Evolutionary conservation across 2,329 filamentous ascomycete genomes (phyloP).

Genomic region (Trichoderma simmonsii): DNA sequence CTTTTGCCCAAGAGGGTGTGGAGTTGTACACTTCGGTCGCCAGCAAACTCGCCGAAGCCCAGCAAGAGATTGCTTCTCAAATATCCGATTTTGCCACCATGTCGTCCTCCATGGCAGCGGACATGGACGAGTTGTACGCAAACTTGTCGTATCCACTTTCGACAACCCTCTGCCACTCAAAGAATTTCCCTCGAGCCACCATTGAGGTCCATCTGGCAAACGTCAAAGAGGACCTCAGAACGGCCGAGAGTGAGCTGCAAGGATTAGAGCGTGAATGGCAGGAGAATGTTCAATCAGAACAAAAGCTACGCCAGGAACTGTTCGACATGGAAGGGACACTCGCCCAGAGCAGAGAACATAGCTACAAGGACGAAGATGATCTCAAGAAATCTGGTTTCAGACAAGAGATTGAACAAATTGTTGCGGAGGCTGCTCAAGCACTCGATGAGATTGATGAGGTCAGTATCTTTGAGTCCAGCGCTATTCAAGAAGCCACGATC

Average conservation of each 20-base stretch:
- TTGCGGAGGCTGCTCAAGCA: slow-evolving; percentile 21
- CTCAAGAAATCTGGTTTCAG: slow-evolving; percentile 19
- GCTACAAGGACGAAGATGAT: background rate
- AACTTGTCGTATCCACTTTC: slow-evolving; percentile 34
- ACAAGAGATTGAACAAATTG: slow-evolving; percentile 26
- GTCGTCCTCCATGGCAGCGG: slow-evolving; percentile 20
- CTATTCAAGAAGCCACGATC: background rate
- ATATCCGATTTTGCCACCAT: slow-evolving; percentile 24
- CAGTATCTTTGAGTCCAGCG: background rate
- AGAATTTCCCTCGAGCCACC: slow-evolving; percentile 25
- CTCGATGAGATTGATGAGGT: slow-evolving; percentile 32
- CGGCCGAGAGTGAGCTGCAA: slow-evolving; percentile 25
- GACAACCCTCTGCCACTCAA: slow-evolving; percentile 31
- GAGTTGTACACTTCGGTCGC: slow-evolving; percentile 24
- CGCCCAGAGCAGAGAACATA: background rate
- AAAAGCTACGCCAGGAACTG: background rate
- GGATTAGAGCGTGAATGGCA: slow-evolving; percentile 24
- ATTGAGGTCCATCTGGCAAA: slow-evolving; percentile 27
- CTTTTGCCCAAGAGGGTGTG: slow-evolving; percentile 26
- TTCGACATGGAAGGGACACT: background rate
- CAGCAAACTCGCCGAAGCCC: slow-evolving; percentile 24
- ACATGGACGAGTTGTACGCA: slow-evolving; percentile 28
- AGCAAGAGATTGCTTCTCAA: slow-evolving; percentile 24
- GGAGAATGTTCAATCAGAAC: slow-evolving; percentile 9
- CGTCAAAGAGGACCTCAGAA: slow-evolving; percentile 24